Conservation (phyloP, 495 filamentous ascomycete species). For the Thermothielavioides terrestris region DNA sequence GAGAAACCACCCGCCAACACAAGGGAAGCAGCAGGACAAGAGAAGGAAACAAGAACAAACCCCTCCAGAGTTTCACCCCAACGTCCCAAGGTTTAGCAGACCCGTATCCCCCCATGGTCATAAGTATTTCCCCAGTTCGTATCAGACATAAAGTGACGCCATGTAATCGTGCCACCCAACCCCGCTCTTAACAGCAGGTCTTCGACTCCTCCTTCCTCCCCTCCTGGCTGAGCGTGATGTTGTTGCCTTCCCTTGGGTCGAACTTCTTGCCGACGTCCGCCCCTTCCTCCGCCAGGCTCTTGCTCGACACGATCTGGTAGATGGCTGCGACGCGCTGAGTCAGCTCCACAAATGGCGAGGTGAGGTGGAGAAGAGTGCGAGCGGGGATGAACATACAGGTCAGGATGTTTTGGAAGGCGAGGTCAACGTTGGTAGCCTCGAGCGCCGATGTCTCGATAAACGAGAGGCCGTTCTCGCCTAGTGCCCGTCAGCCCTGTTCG, state of each 20-base stretch:
- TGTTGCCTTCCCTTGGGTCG: constrained; percentile 44
- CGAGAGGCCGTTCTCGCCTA: constrained; percentile 89
- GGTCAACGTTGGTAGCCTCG: constrained; percentile 98
- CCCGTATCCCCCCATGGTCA: constrained; percentile 31
- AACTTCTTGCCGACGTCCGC: constrained; percentile 51
- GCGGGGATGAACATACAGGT: constrained; percentile 65
- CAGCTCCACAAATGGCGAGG: background rate
- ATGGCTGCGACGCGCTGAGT: constrained; percentile 59
- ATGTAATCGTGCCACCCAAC: constrained; percentile 35
- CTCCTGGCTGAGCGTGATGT: constrained; percentile 71
- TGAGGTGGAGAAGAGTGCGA: background rate
- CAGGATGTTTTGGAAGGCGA: constrained; percentile 98
- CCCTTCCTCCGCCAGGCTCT: constrained; percentile 77
- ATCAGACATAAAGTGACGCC: constrained; percentile 40
- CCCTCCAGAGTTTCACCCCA: constrained; percentile 18
- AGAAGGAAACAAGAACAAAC: constrained; percentile 20
- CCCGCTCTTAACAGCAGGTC: constrained; percentile 63
- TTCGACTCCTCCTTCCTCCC: constrained; percentile 59
- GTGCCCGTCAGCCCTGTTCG: constrained; percentile 9
- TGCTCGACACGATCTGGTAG: constrained; percentile 97
- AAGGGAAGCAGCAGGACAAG: constrained; percentile 27
- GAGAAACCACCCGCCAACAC: constrained; percentile 20
- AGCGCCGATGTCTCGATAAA: constrained; percentile 99
- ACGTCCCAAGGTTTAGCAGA: constrained; percentile 30
- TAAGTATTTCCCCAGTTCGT: constrained; percentile 26